These are phyloP conservation scores for Daldinia loculata DNA, from an alignment of 495 filamentous ascomycete species.

Conservation along the genomic window DNA sequence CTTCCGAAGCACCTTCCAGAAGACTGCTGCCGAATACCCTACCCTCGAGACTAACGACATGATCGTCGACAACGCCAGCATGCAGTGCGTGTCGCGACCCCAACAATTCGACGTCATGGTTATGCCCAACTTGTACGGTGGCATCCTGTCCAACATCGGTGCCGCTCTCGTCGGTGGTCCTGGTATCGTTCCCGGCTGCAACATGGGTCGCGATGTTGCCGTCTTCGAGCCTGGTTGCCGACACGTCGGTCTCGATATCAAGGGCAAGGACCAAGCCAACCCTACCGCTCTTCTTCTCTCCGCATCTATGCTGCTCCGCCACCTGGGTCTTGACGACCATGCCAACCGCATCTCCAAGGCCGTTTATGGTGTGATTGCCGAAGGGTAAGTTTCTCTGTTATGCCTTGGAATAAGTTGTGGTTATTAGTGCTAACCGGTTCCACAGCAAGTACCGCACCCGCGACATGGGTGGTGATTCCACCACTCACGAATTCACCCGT, in stretches of 20 bases:
- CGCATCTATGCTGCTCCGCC: constrained; percentile 93
- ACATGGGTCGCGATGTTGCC: constrained; percentile 98
- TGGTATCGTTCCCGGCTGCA: constrained; percentile 96
- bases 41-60: constrained; percentile 95
- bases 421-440: constrained; percentile 43
- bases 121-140: constrained; percentile 99
- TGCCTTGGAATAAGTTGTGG: not conserved
- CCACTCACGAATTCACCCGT: constrained; percentile 93
- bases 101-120: constrained; percentile 99
- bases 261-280: constrained; percentile 99
- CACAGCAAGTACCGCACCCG: constrained; percentile 81
- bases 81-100: constrained; percentile 94
- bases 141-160: constrained; percentile 98
- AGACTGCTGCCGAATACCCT: constrained; percentile 89
- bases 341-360: constrained; percentile 98
- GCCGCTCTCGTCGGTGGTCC: constrained; percentile 98
- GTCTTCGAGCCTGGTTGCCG: constrained; percentile 99
- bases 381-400: constrained; percentile 72
- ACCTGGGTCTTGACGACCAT: constrained; percentile 95
- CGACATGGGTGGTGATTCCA: constrained; percentile 91
- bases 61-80: constrained; percentile 99
- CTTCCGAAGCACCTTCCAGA: constrained; percentile 96
- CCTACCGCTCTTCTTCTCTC: constrained; percentile 94
- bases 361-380: constrained; percentile 93
- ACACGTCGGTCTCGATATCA: constrained; percentile 98